phyloP scores from a whole-genome alignment of 2,329 filamentous ascomycete species.

The Endoconidiophora laricicola region DNA sequence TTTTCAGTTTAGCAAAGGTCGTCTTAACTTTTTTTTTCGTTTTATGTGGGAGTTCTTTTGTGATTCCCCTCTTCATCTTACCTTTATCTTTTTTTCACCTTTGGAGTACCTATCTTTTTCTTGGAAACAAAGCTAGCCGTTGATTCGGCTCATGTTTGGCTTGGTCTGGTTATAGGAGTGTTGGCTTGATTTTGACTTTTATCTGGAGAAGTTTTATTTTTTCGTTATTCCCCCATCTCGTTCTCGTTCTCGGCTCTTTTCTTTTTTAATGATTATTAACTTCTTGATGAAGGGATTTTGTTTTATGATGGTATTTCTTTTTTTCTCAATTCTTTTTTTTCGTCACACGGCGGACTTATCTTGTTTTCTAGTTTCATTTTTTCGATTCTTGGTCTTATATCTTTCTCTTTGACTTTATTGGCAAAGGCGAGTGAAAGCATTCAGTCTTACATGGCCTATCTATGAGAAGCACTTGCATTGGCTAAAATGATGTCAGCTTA shows the following conservation, averaged over 20 bases:
- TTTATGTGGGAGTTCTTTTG: too few relatives aligned
- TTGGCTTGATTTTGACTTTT: slow-evolving; percentile 1
- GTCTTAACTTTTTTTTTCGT: too few relatives aligned
- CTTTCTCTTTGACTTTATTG: too few relatives aligned
- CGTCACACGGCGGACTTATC: neutral
- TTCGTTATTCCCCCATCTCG: neutral
- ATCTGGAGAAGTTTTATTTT: neutral
- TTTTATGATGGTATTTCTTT: neutral
- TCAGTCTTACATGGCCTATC: too few relatives aligned
- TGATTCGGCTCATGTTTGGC: neutral
- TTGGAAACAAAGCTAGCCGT: too few relatives aligned
- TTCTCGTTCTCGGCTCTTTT: slow-evolving; percentile 4
- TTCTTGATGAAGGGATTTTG: slow-evolving; percentile 11
- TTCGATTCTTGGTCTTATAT: neutral
- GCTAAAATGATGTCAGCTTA: too few relatives aligned
- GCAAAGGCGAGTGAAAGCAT: too few relatives aligned
- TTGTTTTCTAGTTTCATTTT: neutral
- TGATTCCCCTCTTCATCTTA: too few relatives aligned
- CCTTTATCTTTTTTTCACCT: too few relatives aligned
- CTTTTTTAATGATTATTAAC: neutral
- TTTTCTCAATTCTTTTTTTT: slow-evolving; percentile 1
- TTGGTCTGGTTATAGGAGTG: neutral
- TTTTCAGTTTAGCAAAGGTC: neutral
- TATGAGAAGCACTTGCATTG: too few relatives aligned
- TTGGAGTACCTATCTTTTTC: too few relatives aligned